Evolutionary conservation across 2,329 filamentous ascomycete species (phyloP).

Genomic region (Cladophialophora immunda): DNA sequence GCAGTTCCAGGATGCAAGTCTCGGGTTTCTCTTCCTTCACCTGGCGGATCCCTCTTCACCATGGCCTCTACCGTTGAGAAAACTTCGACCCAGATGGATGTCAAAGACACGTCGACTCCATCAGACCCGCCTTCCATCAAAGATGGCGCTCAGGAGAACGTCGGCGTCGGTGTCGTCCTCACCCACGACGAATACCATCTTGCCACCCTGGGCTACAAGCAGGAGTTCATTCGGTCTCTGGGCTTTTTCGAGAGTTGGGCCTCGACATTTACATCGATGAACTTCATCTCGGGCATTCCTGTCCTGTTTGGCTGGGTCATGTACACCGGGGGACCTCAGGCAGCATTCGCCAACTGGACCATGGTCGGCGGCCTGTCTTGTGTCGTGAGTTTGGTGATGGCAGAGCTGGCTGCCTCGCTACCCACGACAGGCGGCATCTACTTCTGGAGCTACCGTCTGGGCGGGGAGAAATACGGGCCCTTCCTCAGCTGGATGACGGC

Average conservation of each 20-base stretch:
- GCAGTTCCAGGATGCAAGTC: not conserved
- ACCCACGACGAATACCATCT: conserved; percentile 47
- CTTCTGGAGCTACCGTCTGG: conserved; percentile 51
- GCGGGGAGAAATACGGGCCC: conserved; percentile 49
- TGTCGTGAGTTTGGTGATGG: conserved; percentile 49
- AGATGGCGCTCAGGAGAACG: conserved; percentile 13
- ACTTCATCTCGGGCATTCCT: conserved; percentile 51
- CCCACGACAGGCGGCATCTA: conserved; percentile 53
- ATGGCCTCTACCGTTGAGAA: conserved; percentile 30
- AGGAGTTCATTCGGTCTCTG: conserved; percentile 48
- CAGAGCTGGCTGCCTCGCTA: conserved; percentile 50
- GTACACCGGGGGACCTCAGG: conserved; percentile 50
- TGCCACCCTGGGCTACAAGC: conserved; percentile 48
- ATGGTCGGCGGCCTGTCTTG: conserved; percentile 50
- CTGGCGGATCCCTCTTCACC: not conserved
- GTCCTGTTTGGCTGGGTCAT: conserved; percentile 52
- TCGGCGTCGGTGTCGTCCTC: conserved; percentile 26
- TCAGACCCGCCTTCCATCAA: conserved; percentile 29
- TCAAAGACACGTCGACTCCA: conserved; percentile 18
- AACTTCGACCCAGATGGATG: conserved; percentile 17
- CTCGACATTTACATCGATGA: conserved; percentile 49
- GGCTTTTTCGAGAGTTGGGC: conserved; percentile 52
- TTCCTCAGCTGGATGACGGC: conserved; percentile 53
- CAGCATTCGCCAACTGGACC: conserved; percentile 52
- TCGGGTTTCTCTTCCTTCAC: not conserved